Evolutionary conservation across 2,329 filamentous ascomycete genomes (phyloP).

Genomic region (Paraphaeosphaeria minitans): DNA sequence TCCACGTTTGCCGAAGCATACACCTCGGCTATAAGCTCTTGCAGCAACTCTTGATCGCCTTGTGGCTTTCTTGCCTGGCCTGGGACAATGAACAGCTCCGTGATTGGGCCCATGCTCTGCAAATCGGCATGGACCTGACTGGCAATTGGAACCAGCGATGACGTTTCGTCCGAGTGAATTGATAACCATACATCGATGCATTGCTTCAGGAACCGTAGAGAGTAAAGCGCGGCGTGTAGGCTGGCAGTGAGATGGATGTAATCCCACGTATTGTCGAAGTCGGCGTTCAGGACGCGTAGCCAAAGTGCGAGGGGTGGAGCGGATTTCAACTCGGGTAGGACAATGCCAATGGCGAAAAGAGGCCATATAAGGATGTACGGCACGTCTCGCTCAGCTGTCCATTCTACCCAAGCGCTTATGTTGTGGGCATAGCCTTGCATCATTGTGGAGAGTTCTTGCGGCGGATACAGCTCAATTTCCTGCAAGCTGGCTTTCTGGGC

Average conservation of each 20-base stretch:
- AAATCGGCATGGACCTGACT: conserved; percentile 24
- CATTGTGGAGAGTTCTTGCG: conserved; percentile 5
- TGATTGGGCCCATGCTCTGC: conserved; percentile 29
- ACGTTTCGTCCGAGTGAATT: conserved; percentile 3
- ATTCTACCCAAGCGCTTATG: conserved; percentile 21
- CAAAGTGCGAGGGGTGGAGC: conserved; percentile 24
- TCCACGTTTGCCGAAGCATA: conserved; percentile 34
- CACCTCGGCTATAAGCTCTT: conserved; percentile 31
- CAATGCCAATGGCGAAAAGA: conserved; percentile 30
- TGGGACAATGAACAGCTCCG: conserved; percentile 30
- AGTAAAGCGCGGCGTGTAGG: conserved; percentile 51
- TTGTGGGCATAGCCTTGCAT: conserved; percentile 21
- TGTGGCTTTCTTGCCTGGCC: conserved; percentile 25
- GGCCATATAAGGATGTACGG: conserved; percentile 28
- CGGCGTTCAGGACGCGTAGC: conserved; percentile 31
- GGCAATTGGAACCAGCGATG: conserved; percentile 2
- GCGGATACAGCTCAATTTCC: conserved; percentile 20
- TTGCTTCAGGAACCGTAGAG: conserved; percentile 50
- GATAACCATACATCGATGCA: conserved; percentile 33
- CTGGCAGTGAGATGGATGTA: conserved; percentile 49
- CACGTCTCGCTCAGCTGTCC: conserved; percentile 21
- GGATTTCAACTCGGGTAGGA: conserved; percentile 27
- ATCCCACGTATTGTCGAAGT: conserved; percentile 44
- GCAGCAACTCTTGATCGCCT: conserved; percentile 23
- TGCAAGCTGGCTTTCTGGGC: conserved; percentile 36